Percentiles rank a stretch among this genome's conserved stretches.
Evolutionary conservation across 1,139 yeast genomes (phyloP).

Genomic region (Citeromyces hawaiiensis): DNA sequence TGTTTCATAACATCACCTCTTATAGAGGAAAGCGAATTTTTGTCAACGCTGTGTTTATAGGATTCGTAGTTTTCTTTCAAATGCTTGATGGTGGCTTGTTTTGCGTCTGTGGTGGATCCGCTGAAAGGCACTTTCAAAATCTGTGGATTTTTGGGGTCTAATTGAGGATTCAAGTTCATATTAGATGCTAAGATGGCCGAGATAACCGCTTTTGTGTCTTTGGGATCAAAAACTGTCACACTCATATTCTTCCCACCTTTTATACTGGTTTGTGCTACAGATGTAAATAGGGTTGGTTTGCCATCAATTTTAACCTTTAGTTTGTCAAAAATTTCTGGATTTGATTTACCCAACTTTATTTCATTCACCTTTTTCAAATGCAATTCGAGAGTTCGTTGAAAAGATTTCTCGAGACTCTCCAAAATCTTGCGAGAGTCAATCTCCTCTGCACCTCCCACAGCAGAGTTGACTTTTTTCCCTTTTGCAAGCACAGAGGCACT

Average conservation of each 20-base stretch:
- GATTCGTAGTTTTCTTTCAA: constrained; percentile 54
- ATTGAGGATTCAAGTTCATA: constrained; percentile 68
- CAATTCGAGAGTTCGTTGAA: constrained; percentile 32
- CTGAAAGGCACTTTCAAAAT: constrained; percentile 66
- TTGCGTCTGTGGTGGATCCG: constrained; percentile 58
- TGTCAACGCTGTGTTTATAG: constrained; percentile 39
- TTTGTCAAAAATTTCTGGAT: constrained; percentile 52
- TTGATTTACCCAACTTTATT: constrained; percentile 53
- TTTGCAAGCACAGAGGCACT: background rate
- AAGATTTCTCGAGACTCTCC: constrained; percentile 28
- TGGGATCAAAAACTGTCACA: constrained; percentile 78
- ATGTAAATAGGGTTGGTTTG: constrained; percentile 32
- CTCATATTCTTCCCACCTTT: constrained; percentile 58
- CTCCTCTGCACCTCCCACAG: background rate
- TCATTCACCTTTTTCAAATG: constrained; percentile 48
- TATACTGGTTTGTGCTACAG: constrained; percentile 63
- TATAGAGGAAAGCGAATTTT: constrained; percentile 42
- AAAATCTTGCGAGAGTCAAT: constrained; percentile 12
- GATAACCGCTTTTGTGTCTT: constrained; percentile 50
- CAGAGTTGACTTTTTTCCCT: background rate
- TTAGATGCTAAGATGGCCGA: constrained; percentile 58
- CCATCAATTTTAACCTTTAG: constrained; percentile 34
- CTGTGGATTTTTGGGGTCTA: constrained; percentile 60
- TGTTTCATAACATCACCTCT: constrained; percentile 51
- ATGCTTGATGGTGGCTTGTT: constrained; percentile 40